A percentile compares a stretch with the other conserved stretches of the same genome.
Conservation (phyloP, 2,329 filamentous ascomycete genomes). For the Fusarium sp. region DNA sequence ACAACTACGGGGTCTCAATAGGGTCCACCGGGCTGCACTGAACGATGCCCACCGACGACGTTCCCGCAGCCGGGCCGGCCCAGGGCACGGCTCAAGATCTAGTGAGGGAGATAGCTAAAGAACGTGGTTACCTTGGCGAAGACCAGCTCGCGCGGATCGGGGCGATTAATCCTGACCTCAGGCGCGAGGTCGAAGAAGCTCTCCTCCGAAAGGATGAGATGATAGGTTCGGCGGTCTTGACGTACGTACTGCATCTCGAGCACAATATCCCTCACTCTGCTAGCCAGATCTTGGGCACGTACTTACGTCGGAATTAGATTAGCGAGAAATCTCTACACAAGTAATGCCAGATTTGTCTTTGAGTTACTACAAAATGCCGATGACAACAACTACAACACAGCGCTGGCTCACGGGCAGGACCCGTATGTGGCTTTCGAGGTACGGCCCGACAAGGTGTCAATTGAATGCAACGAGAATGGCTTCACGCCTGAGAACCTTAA, state of each 20-base stretch:
- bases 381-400: constrained; percentile 61
- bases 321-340: constrained; percentile 61
- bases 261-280: too few relatives aligned
- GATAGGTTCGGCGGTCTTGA: constrained; percentile 45
- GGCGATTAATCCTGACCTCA: constrained; percentile 34
- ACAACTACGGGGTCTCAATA: constrained; percentile 1
- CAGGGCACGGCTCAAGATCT: constrained; percentile 31
- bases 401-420: constrained; percentile 21
- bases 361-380: constrained; percentile 71
- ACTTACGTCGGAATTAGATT: constrained; percentile 51
- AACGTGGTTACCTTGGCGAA: constrained; percentile 44
- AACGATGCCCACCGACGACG: constrained; percentile 7
- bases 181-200: constrained; percentile 42
- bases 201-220: constrained; percentile 45
- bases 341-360: constrained; percentile 64
- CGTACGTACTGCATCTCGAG: constrained; percentile 23
- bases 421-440: constrained; percentile 58
- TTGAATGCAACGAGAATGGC: constrained; percentile 68
- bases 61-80: neutral
- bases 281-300: neutral
- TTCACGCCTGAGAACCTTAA: constrained; percentile 60
- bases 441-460: constrained; percentile 55
- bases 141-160: constrained; percentile 39
- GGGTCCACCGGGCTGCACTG: constrained; percentile 18
- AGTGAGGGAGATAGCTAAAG: constrained; percentile 42